A percentile compares a stretch with the other conserved stretches of the same genome.
phyloP scores from a whole-genome alignment of 1,139 yeast species.

The Saccharomyces hybrid region DNA sequence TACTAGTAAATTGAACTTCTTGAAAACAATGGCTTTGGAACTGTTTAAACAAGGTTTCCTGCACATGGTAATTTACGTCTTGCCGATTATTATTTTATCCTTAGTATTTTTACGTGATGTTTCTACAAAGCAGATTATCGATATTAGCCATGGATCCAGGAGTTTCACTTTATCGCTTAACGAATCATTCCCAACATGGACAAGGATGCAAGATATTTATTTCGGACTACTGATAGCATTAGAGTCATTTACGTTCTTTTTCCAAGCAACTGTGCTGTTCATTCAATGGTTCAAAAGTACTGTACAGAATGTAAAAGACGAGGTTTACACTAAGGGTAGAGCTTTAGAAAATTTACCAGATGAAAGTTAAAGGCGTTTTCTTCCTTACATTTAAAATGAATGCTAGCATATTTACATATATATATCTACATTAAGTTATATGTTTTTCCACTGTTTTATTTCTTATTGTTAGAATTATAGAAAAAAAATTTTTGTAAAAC shows the following conservation, averaged over 20 bases:
- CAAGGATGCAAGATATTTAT: background rate
- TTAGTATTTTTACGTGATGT: background rate
- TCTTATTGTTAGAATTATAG: background rate
- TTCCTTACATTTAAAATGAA: background rate
- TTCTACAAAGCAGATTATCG: background rate
- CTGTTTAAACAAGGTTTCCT: background rate
- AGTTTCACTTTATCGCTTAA: background rate
- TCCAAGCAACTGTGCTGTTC: conserved; percentile 3
- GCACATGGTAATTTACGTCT: background rate
- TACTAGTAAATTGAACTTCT: background rate
- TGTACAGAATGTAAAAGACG: conserved; percentile 45
- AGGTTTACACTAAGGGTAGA: conserved; percentile 54
- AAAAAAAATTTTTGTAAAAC: background rate
- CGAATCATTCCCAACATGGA: background rate
- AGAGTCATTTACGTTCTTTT: background rate
- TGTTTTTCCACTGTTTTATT: background rate
- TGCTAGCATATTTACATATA: background rate
- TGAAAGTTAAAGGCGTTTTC: background rate
- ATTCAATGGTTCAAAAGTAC: conserved; percentile 19
- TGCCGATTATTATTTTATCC: background rate
- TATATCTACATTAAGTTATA: background rate
- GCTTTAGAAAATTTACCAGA: conserved; percentile 49
- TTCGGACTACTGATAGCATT: background rate
- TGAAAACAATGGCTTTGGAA: background rate
- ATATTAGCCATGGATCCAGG: background rate